Conservation (phyloP, 2,329 filamentous ascomycete genomes). For the Epichloe typhina region DNA sequence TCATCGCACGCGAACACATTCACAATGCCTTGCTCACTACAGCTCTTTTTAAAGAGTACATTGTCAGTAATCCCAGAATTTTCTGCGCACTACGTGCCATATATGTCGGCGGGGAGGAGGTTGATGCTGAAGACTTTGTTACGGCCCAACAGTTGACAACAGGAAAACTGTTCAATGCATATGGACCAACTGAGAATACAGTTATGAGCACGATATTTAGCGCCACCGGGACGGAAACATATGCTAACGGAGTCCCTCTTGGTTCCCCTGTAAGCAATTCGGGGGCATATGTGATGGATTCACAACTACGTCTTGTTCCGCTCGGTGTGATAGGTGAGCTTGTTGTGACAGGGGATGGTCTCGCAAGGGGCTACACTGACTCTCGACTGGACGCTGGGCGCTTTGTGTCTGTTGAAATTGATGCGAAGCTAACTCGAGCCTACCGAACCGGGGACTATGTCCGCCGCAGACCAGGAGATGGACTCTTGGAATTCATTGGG, state of each 20-base stretch:
- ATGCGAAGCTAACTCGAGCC: conserved; percentile 2
- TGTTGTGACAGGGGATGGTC: conserved; percentile 14
- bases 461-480: conserved; percentile 11
- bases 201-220: neutral
- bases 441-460: conserved; percentile 17
- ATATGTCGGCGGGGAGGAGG: neutral
- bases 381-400: conserved; percentile 3
- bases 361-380: conserved; percentile 13
- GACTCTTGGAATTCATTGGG: conserved; percentile 15
- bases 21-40: neutral
- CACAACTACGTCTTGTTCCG: conserved; percentile 11
- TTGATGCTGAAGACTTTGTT: neutral
- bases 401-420: conserved; percentile 9
- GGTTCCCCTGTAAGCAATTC: neutral
- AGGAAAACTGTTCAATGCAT: conserved; percentile 5
- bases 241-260: neutral
- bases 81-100: neutral
- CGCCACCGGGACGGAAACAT: neutral
- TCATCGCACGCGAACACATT: neutral
- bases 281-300: conserved; percentile 12
- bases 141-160: neutral
- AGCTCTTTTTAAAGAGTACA: conserved; percentile 1
- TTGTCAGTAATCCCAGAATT: neutral
- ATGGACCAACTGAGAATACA: neutral
- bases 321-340: conserved; percentile 16